Percentiles rank a stretch among this genome's conserved stretches.
phyloP scores from a whole-genome alignment of 495 filamentous ascomycete genomes.

The Aspergillus ellipticus region DNA sequence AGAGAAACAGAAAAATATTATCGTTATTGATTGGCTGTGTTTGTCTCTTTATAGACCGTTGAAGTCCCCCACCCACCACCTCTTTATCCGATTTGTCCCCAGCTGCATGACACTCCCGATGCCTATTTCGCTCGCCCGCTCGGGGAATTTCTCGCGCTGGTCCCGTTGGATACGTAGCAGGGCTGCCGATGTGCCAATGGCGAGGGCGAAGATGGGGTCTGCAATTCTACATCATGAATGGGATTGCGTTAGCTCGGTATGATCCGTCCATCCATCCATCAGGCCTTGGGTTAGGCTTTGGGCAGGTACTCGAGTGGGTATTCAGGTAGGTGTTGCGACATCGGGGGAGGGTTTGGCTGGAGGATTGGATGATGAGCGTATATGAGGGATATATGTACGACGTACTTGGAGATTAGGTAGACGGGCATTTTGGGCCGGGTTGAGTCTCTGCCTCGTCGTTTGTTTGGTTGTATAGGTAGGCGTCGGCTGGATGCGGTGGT shows the following conservation, averaged over 20 bases:
- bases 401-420: slow-evolving; percentile 45
- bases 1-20: not conserved
- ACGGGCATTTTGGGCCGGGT: slow-evolving; percentile 23
- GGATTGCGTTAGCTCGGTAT: not conserved
- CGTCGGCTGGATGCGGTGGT: not conserved
- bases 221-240: slow-evolving; percentile 47
- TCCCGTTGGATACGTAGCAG: slow-evolving; percentile 67
- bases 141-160: slow-evolving; percentile 57
- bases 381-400: slow-evolving; percentile 1
- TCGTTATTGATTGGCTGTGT: no score
- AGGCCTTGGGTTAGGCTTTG: not conserved
- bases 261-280: no score
- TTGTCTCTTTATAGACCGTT: slow-evolving; percentile 25
- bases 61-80: slow-evolving; percentile 47
- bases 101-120: slow-evolving; percentile 26
- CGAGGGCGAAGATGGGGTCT: slow-evolving; percentile 83
- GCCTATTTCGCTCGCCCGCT: slow-evolving; percentile 30
- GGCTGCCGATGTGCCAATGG: slow-evolving; percentile 67
- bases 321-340: not conserved
- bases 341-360: not conserved
- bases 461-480: not conserved
- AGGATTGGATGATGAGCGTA: not conserved
- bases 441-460: not conserved
- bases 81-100: slow-evolving; percentile 32
- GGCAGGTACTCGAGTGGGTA: not conserved